These are phyloP conservation scores for Mollisiaceae sp. DNA, from an alignment of 2,329 filamentous ascomycete species.

Conservation along the genomic window DNA sequence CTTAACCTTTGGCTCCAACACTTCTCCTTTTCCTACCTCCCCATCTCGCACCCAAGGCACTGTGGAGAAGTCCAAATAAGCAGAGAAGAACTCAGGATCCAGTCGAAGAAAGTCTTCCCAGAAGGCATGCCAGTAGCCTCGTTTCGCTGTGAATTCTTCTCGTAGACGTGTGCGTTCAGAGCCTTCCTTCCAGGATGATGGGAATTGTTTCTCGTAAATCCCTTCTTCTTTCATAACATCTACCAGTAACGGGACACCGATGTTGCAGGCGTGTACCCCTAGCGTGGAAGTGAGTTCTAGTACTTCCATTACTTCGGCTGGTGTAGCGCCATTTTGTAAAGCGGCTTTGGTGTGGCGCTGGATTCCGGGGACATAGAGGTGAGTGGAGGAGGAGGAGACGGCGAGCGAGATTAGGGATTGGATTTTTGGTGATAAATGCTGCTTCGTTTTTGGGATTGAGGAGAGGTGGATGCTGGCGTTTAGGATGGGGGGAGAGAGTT, in stretches of 20 bases:
- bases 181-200: conserved; percentile 39
- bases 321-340: conserved; percentile 46
- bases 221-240: conserved; percentile 53
- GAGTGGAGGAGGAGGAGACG: conserved; percentile 50
- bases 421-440: conserved; percentile 47
- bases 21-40: conserved; percentile 8
- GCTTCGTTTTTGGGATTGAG: conserved; percentile 29
- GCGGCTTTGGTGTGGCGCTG: conserved; percentile 48
- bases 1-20: conserved; percentile 40
- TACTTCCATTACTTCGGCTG: conserved; percentile 51
- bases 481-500: conserved; percentile 18
- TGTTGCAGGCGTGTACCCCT: conserved; percentile 53
- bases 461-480: conserved; percentile 15
- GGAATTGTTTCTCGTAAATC: conserved; percentile 40
- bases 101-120: conserved; percentile 52
- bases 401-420: conserved; percentile 51
- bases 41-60: conserved; percentile 48
- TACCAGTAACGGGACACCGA: conserved; percentile 51
- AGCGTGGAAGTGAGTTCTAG: conserved; percentile 50
- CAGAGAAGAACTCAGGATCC: conserved; percentile 54
- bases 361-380: conserved; percentile 51
- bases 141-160: conserved; percentile 49
- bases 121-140: conserved; percentile 53
- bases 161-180: conserved; percentile 44
- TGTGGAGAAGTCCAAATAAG: conserved; percentile 52